These are phyloP conservation scores for Pyricularia grisea DNA, from an alignment of 2,329 filamentous ascomycete genomes.

Conservation along the genomic window DNA sequence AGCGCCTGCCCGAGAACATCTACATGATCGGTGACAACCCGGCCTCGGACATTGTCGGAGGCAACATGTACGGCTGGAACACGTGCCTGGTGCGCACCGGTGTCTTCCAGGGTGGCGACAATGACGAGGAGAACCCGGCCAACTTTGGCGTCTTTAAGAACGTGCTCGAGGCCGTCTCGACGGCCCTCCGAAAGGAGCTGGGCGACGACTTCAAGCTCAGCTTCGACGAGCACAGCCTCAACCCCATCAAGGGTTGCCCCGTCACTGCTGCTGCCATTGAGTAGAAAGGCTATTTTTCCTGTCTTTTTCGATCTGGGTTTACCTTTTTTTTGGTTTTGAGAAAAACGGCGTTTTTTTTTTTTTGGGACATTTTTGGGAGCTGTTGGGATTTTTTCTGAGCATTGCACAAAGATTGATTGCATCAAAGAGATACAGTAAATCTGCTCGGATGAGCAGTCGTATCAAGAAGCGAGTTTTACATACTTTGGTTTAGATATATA, in stretches of 20 bases:
- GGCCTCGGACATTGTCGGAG: slow-evolving; percentile 63
- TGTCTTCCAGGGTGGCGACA: slow-evolving; percentile 68
- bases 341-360: not conserved
- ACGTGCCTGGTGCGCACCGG: slow-evolving; percentile 70
- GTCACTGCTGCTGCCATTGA: slow-evolving; percentile 2
- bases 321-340: not conserved
- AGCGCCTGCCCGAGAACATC: slow-evolving; percentile 57
- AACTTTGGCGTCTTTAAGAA: slow-evolving; percentile 69
- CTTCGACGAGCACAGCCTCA: slow-evolving; percentile 58
- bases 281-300: not conserved
- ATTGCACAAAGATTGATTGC: slow-evolving; percentile 1
- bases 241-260: slow-evolving; percentile 49
- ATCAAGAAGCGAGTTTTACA: not conserved
- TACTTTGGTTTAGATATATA: not conserved
- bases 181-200: slow-evolving; percentile 58
- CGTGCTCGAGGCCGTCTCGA: slow-evolving; percentile 61
- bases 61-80: slow-evolving; percentile 78
- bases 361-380: not conserved
- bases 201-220: slow-evolving; percentile 66
- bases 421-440: not conserved
- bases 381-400: not conserved
- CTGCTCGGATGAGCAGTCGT: not conserved
- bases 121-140: slow-evolving; percentile 68
- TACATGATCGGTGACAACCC: slow-evolving; percentile 75
- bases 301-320: not conserved